Conservation (phyloP, 305 asterid species). For the Fraxinus dipetala region DNA sequence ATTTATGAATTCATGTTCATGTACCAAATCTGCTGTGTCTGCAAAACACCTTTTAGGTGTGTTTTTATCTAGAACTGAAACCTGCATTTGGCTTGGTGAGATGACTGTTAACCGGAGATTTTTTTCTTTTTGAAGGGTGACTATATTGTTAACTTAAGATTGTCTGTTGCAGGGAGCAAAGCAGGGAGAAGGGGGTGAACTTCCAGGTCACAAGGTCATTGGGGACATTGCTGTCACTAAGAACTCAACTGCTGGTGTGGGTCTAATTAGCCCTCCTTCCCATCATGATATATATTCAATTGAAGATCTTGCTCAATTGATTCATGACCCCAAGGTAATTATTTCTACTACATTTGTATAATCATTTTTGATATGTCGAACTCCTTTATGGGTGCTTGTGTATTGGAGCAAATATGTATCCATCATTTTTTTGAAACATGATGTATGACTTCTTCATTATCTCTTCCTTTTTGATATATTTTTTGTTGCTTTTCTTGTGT, state of each 20-base stretch:
- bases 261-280: constrained; percentile 97
- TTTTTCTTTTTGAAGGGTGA: constrained; percentile 18
- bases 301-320: constrained; percentile 98
- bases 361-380: not conserved
- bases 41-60: constrained; percentile 57
- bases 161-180: constrained; percentile 80
- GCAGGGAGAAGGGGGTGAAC: constrained; percentile 99
- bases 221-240: constrained; percentile 97
- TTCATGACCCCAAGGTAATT: constrained; percentile 91
- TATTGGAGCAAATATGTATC: not conserved
- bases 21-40: constrained; percentile 59
- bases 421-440: not conserved
- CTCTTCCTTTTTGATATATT: constrained; percentile 1
- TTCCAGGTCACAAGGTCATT: constrained; percentile 98
- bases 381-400: constrained; percentile 7
- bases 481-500: constrained; percentile 13
- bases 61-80: constrained; percentile 57
- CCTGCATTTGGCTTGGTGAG: constrained; percentile 57
- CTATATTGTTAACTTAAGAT: constrained; percentile 25
- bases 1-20: constrained; percentile 56
- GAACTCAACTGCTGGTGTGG: constrained; percentile 98
- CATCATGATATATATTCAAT: constrained; percentile 98
- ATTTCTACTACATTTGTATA: not conserved
- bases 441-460: not conserved
- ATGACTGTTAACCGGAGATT: constrained; percentile 27